phyloP scores from a whole-genome alignment of 495 filamentous ascomycete genomes.

The Penicillium argentinense region DNA sequence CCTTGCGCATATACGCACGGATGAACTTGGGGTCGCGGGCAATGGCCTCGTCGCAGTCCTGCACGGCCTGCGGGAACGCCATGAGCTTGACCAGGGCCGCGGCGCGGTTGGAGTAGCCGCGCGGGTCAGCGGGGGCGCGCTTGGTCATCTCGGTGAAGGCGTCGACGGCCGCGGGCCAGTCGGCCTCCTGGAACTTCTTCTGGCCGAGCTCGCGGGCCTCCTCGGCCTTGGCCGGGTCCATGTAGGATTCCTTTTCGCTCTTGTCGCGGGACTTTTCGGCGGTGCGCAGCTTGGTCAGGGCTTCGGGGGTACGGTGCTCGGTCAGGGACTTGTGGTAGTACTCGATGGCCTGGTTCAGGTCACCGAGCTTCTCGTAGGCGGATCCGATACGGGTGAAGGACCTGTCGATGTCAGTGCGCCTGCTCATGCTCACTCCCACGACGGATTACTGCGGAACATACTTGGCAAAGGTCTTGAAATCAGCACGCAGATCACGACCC shows the following conservation, averaged over 20 bases:
- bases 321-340: constrained; percentile 91
- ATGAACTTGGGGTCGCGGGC: constrained; percentile 91
- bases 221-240: constrained; percentile 89
- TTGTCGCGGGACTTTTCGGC: constrained; percentile 87
- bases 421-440: no score
- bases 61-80: constrained; percentile 87
- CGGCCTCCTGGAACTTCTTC: constrained; percentile 90
- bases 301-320: constrained; percentile 94
- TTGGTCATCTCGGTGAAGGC: constrained; percentile 98
- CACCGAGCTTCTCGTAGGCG: constrained; percentile 83
- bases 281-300: constrained; percentile 88
- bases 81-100: constrained; percentile 96
- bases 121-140: constrained; percentile 87
- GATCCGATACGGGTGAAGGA: constrained; percentile 88
- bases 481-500: constrained; percentile 79
- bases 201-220: constrained; percentile 94
- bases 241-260: constrained; percentile 73
- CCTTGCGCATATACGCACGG: constrained; percentile 92
- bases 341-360: constrained; percentile 79
- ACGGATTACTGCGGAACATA: no score
- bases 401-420: no score
- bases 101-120: constrained; percentile 95
- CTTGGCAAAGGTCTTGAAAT: constrained; percentile 98
- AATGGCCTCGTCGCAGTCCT: constrained; percentile 90
- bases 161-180: constrained; percentile 94